Evolutionary conservation across 164 flowering plant species (phyloP), one percentile per base, ranked within the genome.

Genomic region (Vitis riparia): DNA sequence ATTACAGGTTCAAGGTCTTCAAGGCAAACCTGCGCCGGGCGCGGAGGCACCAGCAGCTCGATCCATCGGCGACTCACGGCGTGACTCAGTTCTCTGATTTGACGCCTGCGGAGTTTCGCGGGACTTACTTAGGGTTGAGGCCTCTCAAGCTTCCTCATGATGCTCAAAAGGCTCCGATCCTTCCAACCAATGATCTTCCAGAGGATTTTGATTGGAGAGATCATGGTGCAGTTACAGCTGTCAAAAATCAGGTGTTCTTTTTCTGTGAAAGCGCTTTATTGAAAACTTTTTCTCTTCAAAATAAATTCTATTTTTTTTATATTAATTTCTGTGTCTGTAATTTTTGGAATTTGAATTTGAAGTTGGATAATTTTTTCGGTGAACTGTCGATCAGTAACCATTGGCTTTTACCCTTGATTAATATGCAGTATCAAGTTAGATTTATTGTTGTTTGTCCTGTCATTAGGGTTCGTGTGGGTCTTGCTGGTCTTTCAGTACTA

Each of bases 401-500:
- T 37, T 37, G 44, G 44, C 44, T 37, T 3, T 3, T 37, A 37
- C 44, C 44, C 7, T 6, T 32, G 44, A 32, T 37, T 3, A 3
- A 16, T 19, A 55, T 32, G 13, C n/a, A 9, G 16, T 13, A 12
- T 12, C n/a, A 11, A 48, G 11, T 49, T 32, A 17, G 8, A 11
- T 66, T 56, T n/a, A 8, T 64, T 32, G 19, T 58, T 16, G 27
- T 67, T 51, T 53, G 14, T 61, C 55, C 15, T 63, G 51, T 29
- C 27, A 49, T 60, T 79, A 95, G 99, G 98, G 98, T 73, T 81
- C 92, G 1, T 95, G 99, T 70, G 99, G 99, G 55, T 91, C 97
- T 7, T 95, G 99, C 84, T 95, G 99, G 99, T 81, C 90, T 59
- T 95, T 95, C 67, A 95, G 99, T 69, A 78, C 99, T 0, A 84